These are phyloP conservation scores for Litsea cubeba DNA, from an alignment of 164 flowering plant genomes.

Conservation along the genomic window DNA sequence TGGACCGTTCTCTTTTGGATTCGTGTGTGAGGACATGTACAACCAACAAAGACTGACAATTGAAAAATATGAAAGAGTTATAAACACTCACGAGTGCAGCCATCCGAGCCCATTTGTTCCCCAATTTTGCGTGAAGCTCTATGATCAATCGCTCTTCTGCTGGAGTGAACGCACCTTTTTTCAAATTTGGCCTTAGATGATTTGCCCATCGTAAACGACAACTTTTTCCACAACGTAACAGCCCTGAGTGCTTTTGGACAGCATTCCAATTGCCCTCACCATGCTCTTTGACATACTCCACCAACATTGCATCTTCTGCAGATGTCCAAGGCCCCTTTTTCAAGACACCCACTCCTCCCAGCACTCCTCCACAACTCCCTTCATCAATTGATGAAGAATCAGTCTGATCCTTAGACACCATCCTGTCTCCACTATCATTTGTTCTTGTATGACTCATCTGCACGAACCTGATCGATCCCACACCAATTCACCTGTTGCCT, in stretches of 20 bases:
- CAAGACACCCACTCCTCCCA: conserved; percentile 15
- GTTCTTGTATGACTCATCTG: conserved; percentile 37
- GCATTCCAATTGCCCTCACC: conserved; percentile 91
- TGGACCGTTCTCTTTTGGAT: not conserved
- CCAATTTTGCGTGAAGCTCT: conserved; percentile 63
- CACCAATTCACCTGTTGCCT: not conserved
- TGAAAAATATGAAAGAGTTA: not conserved
- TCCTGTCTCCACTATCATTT: conserved; percentile 48
- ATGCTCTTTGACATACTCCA: conserved; percentile 61
- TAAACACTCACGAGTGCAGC: conserved; percentile 52
- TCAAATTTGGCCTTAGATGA: conserved; percentile 72
- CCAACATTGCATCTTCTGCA: conserved; percentile 58
- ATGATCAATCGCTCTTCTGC: conserved; percentile 63
- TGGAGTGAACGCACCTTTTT: conserved; percentile 62
- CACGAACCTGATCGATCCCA: not conserved
- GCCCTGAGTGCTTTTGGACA: conserved; percentile 57
- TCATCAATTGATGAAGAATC: conserved; percentile 49
- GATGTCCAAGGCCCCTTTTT: conserved; percentile 85
- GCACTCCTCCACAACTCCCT: conserved; percentile 32
- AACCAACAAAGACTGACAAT: too few relatives aligned
- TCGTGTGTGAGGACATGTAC: not conserved
- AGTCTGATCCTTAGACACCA: conserved; percentile 33
- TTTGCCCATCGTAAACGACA: conserved; percentile 74
- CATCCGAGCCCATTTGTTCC: conserved; percentile 93
- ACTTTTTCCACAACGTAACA: conserved; percentile 51